These are phyloP conservation scores for Rhypophila decipiens DNA, from an alignment of 495 filamentous ascomycete species.

Conservation along the genomic window DNA sequence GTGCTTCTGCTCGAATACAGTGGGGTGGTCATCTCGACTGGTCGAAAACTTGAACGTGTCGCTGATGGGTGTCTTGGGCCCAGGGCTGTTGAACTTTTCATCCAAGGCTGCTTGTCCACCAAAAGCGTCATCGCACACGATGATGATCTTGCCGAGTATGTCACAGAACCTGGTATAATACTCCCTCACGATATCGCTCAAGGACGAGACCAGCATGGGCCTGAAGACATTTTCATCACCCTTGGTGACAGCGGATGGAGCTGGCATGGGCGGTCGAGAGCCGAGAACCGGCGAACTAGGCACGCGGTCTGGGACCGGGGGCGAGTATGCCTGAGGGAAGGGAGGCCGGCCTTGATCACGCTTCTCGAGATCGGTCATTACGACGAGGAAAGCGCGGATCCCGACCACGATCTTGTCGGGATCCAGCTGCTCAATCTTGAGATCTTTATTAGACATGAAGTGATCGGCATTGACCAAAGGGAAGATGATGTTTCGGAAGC, in stretches of 20 bases:
- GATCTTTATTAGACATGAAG: conserved; percentile 69
- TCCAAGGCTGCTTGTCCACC: conserved; percentile 92
- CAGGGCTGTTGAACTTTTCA: conserved; percentile 81
- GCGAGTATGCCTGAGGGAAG: conserved; percentile 61
- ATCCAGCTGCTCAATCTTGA: conserved; percentile 87
- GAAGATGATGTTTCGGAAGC: conserved; percentile 87
- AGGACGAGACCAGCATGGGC: conserved; percentile 66
- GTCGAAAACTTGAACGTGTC: conserved; percentile 87
- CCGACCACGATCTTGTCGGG: conserved; percentile 95
- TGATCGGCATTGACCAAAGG: conserved; percentile 89
- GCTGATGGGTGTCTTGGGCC: conserved; percentile 87
- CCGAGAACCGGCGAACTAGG: conserved; percentile 50
- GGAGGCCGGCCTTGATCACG: conserved; percentile 71
- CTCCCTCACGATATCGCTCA: conserved; percentile 69
- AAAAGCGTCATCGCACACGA: conserved; percentile 93
- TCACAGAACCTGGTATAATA: conserved; percentile 90
- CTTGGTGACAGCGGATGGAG: conserved; percentile 20
- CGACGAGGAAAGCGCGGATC: conserved; percentile 84
- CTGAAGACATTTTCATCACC: conserved; percentile 56
- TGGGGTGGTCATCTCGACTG: conserved; percentile 70
- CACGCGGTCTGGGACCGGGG: conserved; percentile 34
- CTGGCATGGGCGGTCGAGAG: conserved; percentile 28
- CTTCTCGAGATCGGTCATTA: conserved; percentile 91
- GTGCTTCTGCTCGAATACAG: conserved; percentile 74
- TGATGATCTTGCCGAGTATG: conserved; percentile 89